phyloP scores from a whole-genome alignment of 805 yeast species.

The Saccharomycopsis selenospora region DNA sequence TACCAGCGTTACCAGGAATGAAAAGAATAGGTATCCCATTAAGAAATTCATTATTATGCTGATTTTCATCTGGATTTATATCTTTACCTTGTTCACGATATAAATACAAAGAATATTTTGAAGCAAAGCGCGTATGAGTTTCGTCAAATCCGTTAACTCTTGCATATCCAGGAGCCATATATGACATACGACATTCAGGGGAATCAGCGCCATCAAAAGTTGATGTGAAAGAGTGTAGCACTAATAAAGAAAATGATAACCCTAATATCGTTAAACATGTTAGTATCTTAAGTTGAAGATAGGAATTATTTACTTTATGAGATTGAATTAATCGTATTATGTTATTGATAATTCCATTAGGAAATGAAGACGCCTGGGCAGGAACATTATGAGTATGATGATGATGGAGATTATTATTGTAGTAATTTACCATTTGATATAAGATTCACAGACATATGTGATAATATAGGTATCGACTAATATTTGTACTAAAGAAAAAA shows the following conservation, averaged over 20 bases:
- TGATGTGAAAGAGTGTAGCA: conserved; percentile 27
- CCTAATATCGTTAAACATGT: background rate
- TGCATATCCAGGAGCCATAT: conserved; percentile 82
- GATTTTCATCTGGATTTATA: conserved; percentile 39
- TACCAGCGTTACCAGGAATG: conserved; percentile 97
- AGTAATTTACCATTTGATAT: too few relatives aligned
- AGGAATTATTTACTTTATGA: background rate
- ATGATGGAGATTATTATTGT: too few relatives aligned
- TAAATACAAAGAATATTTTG: conserved; percentile 75
- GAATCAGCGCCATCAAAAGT: conserved; percentile 39
- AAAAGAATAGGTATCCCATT: conserved; percentile 85
- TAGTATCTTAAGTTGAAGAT: background rate
- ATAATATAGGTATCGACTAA: too few relatives aligned
- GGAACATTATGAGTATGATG: too few relatives aligned
- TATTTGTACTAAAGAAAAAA: too few relatives aligned
- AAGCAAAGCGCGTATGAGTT: conserved; percentile 60
- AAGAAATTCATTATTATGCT: conserved; percentile 29
- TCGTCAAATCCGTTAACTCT: conserved; percentile 64
- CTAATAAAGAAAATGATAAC: conserved; percentile 22
- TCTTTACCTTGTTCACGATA: conserved; percentile 81
- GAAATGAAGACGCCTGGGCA: background rate
- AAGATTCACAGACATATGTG: too few relatives aligned
- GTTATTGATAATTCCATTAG: background rate
- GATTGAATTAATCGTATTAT: background rate
- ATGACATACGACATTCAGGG: conserved; percentile 56